A percentile compares a stretch with the other conserved stretches of the same genome.
Evolutionary conservation across 176 grass and related monocot genomes (phyloP).

Genomic region (Secale cereale): DNA sequence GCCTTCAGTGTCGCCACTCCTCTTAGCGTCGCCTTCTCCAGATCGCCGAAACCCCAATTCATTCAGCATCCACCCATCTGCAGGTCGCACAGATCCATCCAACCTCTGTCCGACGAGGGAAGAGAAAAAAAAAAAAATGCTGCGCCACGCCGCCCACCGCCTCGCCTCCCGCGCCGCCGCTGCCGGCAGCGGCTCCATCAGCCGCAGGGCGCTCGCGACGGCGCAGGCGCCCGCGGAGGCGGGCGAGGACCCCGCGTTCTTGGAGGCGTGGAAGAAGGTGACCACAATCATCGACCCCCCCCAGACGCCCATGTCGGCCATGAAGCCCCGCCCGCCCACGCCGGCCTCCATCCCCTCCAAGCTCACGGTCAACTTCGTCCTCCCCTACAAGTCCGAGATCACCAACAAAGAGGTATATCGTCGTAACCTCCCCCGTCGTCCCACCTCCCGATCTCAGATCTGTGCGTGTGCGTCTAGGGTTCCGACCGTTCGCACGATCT

Average conservation of each 20-base stretch:
- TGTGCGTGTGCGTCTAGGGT: constrained; percentile 21
- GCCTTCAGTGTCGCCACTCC: not conserved
- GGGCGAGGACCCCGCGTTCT: constrained; percentile 52
- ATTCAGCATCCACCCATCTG: not conserved
- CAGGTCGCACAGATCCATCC: constrained; percentile 16
- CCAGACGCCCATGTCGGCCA: constrained; percentile 58
- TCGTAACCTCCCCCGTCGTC: not conserved
- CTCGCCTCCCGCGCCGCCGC: constrained; percentile 44
- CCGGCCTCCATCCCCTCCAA: constrained; percentile 70
- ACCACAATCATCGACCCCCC: constrained; percentile 61
- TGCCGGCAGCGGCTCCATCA: constrained; percentile 4
- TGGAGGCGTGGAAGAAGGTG: constrained; percentile 77
- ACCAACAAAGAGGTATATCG: constrained; percentile 80
- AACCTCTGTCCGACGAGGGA: not conserved
- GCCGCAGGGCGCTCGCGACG: constrained; percentile 38
- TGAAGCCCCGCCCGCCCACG: constrained; percentile 74
- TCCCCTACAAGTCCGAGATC: constrained; percentile 93
- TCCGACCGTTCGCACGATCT: constrained; percentile 7
- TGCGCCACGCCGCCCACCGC: constrained; percentile 47
- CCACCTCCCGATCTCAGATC: constrained; percentile 26
- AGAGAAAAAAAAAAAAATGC: constrained; percentile 16
- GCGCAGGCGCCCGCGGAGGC: constrained; percentile 51
- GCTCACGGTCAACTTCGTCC: constrained; percentile 87
- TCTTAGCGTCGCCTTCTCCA: not conserved
- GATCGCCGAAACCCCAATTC: not conserved